phyloP scores from a whole-genome alignment of 2,329 filamentous ascomycete genomes.

The Cladorrhinum sp. region DNA sequence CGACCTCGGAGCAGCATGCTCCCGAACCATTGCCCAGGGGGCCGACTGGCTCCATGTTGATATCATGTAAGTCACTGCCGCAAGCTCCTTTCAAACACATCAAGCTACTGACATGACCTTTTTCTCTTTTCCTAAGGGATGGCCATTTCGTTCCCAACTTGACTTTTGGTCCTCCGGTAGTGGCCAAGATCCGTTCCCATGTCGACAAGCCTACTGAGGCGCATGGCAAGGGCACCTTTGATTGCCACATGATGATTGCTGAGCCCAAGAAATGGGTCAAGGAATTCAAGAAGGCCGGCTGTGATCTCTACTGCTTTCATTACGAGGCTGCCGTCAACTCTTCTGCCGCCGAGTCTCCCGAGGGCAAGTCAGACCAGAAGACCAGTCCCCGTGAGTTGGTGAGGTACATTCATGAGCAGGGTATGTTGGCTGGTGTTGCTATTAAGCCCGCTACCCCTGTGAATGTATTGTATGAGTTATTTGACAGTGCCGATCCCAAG shows the following conservation, averaged over 20 bases:
- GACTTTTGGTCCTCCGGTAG: conserved; percentile 92
- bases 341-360: conserved; percentile 77
- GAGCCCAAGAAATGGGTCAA: conserved; percentile 99
- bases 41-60: conserved; percentile 95
- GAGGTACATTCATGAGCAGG: conserved; percentile 82
- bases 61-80: conserved; percentile 74
- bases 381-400: conserved; percentile 85
- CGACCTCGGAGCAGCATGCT: conserved; percentile 80
- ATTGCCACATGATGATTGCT: conserved; percentile 99
- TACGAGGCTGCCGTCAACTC: conserved; percentile 88
- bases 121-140: no score
- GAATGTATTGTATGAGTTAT: conserved; percentile 86
- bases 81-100: no score
- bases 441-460: conserved; percentile 91
- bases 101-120: no score
- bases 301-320: conserved; percentile 99
- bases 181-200: conserved; percentile 86
- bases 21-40: conserved; percentile 77
- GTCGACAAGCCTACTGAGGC: conserved; percentile 70
- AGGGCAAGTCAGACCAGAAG: conserved; percentile 62
- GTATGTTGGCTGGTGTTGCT: conserved; percentile 88
- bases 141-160: conserved; percentile 99
- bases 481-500: conserved; percentile 67
- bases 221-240: conserved; percentile 85
- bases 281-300: conserved; percentile 89